Evolutionary conservation across 2,329 filamentous ascomycete genomes (phyloP).

Genomic region (Fusarium sublunatum): DNA sequence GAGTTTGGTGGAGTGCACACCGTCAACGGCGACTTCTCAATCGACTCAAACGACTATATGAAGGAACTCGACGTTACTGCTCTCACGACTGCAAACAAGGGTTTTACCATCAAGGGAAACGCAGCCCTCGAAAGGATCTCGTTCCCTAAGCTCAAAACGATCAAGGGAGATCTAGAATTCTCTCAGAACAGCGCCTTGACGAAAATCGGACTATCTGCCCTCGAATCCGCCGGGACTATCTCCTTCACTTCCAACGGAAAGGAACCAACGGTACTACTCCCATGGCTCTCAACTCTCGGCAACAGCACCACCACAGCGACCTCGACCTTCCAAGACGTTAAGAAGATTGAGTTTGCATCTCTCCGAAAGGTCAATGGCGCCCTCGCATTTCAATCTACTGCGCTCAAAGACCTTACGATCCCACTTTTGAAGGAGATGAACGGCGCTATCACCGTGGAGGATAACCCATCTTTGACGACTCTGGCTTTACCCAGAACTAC

Average conservation of each 20-base stretch:
- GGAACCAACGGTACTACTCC: conserved; percentile 32
- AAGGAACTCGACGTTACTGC: conserved; percentile 28
- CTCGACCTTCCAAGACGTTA: conserved; percentile 35
- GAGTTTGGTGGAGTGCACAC: conserved; percentile 40
- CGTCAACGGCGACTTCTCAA: conserved; percentile 42
- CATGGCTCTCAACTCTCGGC: conserved; percentile 39
- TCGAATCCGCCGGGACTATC: conserved; percentile 44
- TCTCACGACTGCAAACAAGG: conserved; percentile 40
- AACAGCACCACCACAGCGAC: conserved; percentile 42
- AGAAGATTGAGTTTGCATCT: conserved; percentile 41
- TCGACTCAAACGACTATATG: conserved; percentile 41
- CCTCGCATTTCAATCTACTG: conserved; percentile 39
- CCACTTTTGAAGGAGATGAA: conserved; percentile 43
- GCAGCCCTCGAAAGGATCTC: conserved; percentile 32
- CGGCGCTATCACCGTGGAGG: conserved; percentile 42
- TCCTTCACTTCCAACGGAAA: conserved; percentile 42
- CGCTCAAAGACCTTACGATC: conserved; percentile 38
- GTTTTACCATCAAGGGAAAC: conserved; percentile 40
- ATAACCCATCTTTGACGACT: conserved; percentile 40
- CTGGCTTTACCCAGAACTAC: conserved; percentile 43
- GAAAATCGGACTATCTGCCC: conserved; percentile 32
- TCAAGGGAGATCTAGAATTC: conserved; percentile 44
- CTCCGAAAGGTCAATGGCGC: conserved; percentile 41
- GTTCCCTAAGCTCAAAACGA: conserved; percentile 40
- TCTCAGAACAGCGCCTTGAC: conserved; percentile 39